These are phyloP conservation scores for Neocatenulostroma microsporum DNA, from an alignment of 2,329 filamentous ascomycete species.

Conservation along the genomic window DNA sequence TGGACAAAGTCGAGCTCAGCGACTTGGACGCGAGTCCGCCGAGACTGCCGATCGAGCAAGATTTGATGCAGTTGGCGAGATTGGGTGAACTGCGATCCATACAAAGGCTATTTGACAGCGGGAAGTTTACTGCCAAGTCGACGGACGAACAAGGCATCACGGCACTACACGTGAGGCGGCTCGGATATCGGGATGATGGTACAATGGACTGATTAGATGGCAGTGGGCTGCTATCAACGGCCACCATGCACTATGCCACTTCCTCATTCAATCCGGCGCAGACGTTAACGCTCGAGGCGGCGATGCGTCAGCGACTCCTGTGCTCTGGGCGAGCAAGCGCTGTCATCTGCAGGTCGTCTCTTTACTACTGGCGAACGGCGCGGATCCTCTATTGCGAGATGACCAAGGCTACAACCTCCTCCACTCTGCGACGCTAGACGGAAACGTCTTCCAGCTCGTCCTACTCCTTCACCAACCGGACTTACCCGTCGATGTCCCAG, in stretches of 20 bases:
- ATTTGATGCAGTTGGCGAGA: constrained; percentile 93
- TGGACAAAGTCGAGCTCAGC: constrained; percentile 30
- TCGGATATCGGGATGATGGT: constrained; percentile 1
- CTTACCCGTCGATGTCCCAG: constrained; percentile 84
- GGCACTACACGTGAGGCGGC: constrained; percentile 66
- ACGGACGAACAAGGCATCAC: constrained; percentile 90
- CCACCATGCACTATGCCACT: constrained; percentile 94
- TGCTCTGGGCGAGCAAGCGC: constrained; percentile 94
- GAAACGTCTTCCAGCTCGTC: constrained; percentile 82
- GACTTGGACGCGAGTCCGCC: constrained; percentile 28
- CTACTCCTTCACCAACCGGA: constrained; percentile 81
- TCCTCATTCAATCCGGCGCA: constrained; percentile 76
- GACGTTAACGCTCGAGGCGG: constrained; percentile 93
- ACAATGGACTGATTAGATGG: constrained; percentile 16
- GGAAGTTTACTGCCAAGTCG: constrained; percentile 74
- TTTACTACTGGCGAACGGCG: constrained; percentile 81
- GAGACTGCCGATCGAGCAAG: constrained; percentile 53
- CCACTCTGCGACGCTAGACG: constrained; percentile 94
- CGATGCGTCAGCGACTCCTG: constrained; percentile 85
- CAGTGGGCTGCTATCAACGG: constrained; percentile 99
- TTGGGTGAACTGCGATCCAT: constrained; percentile 79
- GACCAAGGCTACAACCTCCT: constrained; percentile 96
- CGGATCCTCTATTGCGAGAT: constrained; percentile 85
- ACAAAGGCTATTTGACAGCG: constrained; percentile 79
- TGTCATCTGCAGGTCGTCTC: constrained; percentile 97